Base-by-base conservation (phyloP, 1,284 basidiomycete species). In the Amylostereum areolatum region DNA sequence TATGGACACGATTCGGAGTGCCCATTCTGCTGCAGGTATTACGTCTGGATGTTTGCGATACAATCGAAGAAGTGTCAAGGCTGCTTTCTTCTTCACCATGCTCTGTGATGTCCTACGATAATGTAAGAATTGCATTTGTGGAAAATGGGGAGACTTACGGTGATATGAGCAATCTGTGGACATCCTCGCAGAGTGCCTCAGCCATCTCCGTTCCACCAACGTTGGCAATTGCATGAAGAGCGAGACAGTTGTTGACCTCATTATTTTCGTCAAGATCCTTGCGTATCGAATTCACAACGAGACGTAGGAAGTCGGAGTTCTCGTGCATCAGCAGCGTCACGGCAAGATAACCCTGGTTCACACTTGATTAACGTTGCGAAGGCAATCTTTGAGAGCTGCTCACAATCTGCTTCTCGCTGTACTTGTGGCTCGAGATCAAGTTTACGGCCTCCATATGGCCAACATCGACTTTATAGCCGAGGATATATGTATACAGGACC, bases 371-470 rank as follows among this genome's bases (percentile, higher is more conserved):
- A n/a, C 32, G 31, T 4, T 10, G 9, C 6, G 29, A 25, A 25
- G 6, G 7, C 45, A 37, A n/a, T 37, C 5, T 9, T 43, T 11
- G 30, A 28, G 39, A 32, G 39, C 33, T 32, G 68, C 90, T 60
- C 64, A 96, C 96, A 57, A 99, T 99, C 71, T 99, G 97, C 71
- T 99, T 99, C 73, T 99, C 97, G 60, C 90, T 94, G 67, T 99
- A 99, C 64, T 97, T 98, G 42, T 82, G 72, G 63, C 92, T 95
- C 35, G 95, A 89, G 59, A 99, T 97, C 57, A 99, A 79, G 67
- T 99, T 97, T 59, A 99, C 91, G 10, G 97, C 96, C 64, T 99
- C 96, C 94, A 99, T 97, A 67, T 99, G 96, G 4, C 97, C 97
- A 33, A 99, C 83, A 64, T 99, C 97, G 59, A 99, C 95, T 68